Conservation (phyloP, 768 basidiomycete species). For the Suillus cothurnatus region DNA sequence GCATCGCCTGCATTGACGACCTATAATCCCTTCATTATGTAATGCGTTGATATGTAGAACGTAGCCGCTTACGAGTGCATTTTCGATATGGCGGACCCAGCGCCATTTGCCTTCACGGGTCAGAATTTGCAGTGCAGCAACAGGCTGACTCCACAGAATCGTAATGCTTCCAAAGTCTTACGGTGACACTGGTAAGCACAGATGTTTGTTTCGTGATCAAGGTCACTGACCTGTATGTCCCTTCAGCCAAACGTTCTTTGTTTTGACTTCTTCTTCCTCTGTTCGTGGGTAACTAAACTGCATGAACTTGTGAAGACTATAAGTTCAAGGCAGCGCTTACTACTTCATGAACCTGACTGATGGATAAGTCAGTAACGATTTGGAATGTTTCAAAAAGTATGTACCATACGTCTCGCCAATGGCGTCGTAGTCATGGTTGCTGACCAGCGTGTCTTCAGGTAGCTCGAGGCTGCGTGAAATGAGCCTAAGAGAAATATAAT, state of each 20-base stretch:
- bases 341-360: constrained; percentile 70
- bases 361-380: not conserved
- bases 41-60: not conserved
- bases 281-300: constrained; percentile 48
- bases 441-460: constrained; percentile 52
- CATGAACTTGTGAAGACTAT: not conserved
- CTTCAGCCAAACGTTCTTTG: constrained; percentile 60
- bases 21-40: constrained; percentile 28
- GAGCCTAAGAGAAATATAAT: constrained; percentile 34
- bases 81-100: constrained; percentile 60
- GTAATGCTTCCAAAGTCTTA: constrained; percentile 57
- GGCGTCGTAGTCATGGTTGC: constrained; percentile 47
- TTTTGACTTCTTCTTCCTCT: constrained; percentile 49
- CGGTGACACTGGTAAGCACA: not conserved
- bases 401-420: constrained; percentile 46
- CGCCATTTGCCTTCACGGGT: constrained; percentile 54
- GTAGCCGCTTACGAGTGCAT: constrained; percentile 47
- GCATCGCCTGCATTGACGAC: constrained; percentile 63
- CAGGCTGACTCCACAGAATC: constrained; percentile 63
- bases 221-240: constrained; percentile 52
- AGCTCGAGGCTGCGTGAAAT: constrained; percentile 55
- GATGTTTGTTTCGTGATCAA: too few species aligned
- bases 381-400: constrained; percentile 5
- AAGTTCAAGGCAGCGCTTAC: constrained; percentile 34
- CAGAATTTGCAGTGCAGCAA: constrained; percentile 59